Evolutionary conservation across 1,284 basidiomycete species (phyloP).

Genomic region (Cutaneotrichosporon sp.): DNA sequence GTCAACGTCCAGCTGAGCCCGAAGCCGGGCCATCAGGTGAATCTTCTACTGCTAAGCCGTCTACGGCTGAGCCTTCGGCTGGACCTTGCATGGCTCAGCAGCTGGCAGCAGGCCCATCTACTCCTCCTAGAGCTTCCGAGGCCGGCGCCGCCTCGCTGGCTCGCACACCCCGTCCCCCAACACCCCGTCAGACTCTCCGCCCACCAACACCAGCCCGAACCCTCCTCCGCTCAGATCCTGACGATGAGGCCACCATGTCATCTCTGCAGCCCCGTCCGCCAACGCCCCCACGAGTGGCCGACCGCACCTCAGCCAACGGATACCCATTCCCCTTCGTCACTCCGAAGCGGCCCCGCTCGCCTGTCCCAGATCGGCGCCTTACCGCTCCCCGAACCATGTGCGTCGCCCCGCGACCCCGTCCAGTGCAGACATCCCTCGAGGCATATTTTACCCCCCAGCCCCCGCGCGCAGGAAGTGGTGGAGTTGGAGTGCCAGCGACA

Average conservation of each 20-base stretch:
- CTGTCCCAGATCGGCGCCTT: not conserved
- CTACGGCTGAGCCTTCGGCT: too few relatives aligned
- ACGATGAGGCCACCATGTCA: not conserved
- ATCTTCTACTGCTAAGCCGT: too few relatives aligned
- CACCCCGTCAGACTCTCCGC: not conserved
- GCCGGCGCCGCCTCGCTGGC: too few relatives aligned
- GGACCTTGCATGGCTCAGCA: too few relatives aligned
- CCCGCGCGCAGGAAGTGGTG: too few relatives aligned
- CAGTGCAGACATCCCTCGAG: not conserved
- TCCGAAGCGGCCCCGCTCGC: slow-evolving; percentile 2
- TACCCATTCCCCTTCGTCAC: not conserved
- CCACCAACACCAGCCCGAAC: slow-evolving; percentile 4
- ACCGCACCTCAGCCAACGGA: slow-evolving; percentile 8
- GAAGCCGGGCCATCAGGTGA: too few relatives aligned
- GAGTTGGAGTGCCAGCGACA: not conserved
- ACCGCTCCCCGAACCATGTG: not conserved
- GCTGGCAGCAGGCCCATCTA: too few relatives aligned
- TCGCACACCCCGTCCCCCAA: too few relatives aligned
- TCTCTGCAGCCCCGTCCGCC: slow-evolving; percentile 6
- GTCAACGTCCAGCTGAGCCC: too few relatives aligned
- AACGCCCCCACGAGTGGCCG: slow-evolving; percentile 5
- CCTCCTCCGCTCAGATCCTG: slow-evolving; percentile 1
- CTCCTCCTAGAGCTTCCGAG: too few relatives aligned
- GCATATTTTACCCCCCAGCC: slow-evolving; percentile 2
- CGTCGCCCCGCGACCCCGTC: not conserved